Evolutionary conservation across 2,329 filamentous ascomycete genomes (phyloP), one percentile per base, ranked within the genome.

Genomic region (Fusarium kyushuense): DNA sequence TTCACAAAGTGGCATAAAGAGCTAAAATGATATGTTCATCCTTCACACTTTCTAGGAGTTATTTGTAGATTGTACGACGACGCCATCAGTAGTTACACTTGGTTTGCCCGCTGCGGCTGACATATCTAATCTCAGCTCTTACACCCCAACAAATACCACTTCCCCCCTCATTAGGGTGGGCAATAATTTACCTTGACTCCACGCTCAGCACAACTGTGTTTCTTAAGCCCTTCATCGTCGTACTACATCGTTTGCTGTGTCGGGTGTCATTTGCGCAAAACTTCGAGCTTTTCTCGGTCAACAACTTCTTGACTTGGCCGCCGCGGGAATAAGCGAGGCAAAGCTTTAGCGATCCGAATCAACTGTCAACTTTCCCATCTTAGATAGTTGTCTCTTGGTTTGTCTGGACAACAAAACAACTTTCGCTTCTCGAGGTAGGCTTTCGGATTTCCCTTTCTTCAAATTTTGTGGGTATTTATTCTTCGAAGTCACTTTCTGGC

Each of bases 181-280:
- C 23, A 32, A 36, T 30, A 29, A 29, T 32, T 65, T 32, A 25
- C 12, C 29, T 48, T 51, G 35, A 36, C 41, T 25, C n/a, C 35
- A 21, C 54, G 42, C 54, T 47, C 42, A 41, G 43, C 45, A 38
- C 54, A 54, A 17, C 41, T 41, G 7, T 42, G 42, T 27, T 23
- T 33, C 35, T 23, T 42, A 36, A 46, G 36, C 9, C 36, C 45
- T 70, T 40, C n/a, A 40, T 41, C 25, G 21, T 29, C 14, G 9
- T 25, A 49, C 46, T 40, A 23, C 33, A 64, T 64, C 54, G 49
- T 52, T 48, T 70, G 41, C 41, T 43, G 65, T 63, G 56, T 25
- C 14, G 5, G 16, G 23, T 25, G 16, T 27, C 16, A n/a, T 42
- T 42, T 42, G 16, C 40, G 16, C 16, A 14, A 38, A 12, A 7